A percentile compares a stretch with the other conserved stretches of the same genome.
Conservation (phyloP, 371 early-diverging fungal genomes). For the Cokeromyces recurvatus region DNA sequence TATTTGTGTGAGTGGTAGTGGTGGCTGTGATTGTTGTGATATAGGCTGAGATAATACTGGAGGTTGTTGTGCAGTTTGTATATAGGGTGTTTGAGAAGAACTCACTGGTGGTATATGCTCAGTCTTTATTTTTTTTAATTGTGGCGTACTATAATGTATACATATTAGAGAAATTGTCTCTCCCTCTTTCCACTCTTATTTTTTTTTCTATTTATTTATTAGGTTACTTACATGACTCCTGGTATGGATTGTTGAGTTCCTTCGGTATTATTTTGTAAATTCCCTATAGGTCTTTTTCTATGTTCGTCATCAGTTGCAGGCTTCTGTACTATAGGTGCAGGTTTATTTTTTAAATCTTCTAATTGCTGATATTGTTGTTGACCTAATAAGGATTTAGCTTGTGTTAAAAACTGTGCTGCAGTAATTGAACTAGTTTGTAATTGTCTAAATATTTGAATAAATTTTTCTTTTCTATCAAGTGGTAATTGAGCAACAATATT, state of each 20-base stretch:
- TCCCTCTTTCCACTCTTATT: no score
- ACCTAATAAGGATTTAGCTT: slow-evolving; percentile 33
- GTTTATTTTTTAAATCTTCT: slow-evolving; percentile 39
- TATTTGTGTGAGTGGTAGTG: no score
- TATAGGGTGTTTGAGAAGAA: neutral
- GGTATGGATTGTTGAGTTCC: slow-evolving; percentile 26
- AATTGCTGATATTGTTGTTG: slow-evolving; percentile 40
- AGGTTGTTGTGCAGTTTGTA: slow-evolving; percentile 3
- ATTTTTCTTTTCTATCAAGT: slow-evolving; percentile 30
- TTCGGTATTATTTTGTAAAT: slow-evolving; percentile 10
- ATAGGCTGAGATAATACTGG: neutral
- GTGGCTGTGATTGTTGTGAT: slow-evolving; percentile 11
- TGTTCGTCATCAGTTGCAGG: neutral
- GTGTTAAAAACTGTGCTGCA: slow-evolving; percentile 31
- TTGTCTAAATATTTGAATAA: slow-evolving; percentile 30
- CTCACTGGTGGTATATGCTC: slow-evolving; percentile 13
- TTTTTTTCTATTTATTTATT: no score
- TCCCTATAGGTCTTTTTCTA: slow-evolving; percentile 3
- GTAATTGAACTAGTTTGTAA: slow-evolving; percentile 29
- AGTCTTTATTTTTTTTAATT: slow-evolving; percentile 17
- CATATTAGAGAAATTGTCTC: no score
- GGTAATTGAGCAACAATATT: slow-evolving; percentile 34
- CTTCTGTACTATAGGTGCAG: no score
- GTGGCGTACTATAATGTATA: slow-evolving; percentile 16
- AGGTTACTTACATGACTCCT: no score